Evolutionary conservation across 495 filamentous ascomycete species (phyloP), one percentile per base, ranked within the genome.

Genomic region (Viridothelium virens): DNA sequence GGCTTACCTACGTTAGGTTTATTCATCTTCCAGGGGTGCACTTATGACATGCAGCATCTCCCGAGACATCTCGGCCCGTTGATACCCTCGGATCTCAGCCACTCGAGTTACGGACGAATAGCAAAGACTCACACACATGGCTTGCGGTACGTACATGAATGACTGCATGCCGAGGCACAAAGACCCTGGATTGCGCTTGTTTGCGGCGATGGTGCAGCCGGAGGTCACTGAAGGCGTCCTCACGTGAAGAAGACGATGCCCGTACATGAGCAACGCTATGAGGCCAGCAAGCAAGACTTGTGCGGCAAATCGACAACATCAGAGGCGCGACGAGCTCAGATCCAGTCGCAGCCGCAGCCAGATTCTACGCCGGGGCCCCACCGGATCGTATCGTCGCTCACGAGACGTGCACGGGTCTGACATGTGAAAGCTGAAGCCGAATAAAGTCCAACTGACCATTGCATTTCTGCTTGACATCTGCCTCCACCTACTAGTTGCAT

Each of bases 351-450:
- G 25, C 25, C 25, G 25, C 25, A 25, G 25, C 25, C 25, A 25
- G 25, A 25, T 25, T 25, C 25, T 25, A 25, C 0, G 41, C 41
- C 6, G 41, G 41, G 41, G 6, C 41, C 41, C 41, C 41, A 44
- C 41, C 14, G 41, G 41, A 1, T 44, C 7, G 7, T 44, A 14
- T 14, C 41, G 41, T 14, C 53, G 53, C 53, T 59, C 53, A 59
- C 31, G 53, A 59, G 53, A 59, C 18, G 31, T 59, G 5, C 33
- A 7, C 53, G 11, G 48, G n/a, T 25, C 53, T 59, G 53, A 36
- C 53, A 59, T 59, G 53, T 59, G 53, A 59, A 59, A 59, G 25
- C 53, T 39, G 25, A 63, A 39, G 61, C 38, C 33, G 16, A 63
- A 33, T 14, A 63, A 63, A 63, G 38, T 41, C 61, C 61, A 63